Evolutionary conservation across 179 eudicot genomes (phyloP).

Genomic region (Beta corolliflora): DNA sequence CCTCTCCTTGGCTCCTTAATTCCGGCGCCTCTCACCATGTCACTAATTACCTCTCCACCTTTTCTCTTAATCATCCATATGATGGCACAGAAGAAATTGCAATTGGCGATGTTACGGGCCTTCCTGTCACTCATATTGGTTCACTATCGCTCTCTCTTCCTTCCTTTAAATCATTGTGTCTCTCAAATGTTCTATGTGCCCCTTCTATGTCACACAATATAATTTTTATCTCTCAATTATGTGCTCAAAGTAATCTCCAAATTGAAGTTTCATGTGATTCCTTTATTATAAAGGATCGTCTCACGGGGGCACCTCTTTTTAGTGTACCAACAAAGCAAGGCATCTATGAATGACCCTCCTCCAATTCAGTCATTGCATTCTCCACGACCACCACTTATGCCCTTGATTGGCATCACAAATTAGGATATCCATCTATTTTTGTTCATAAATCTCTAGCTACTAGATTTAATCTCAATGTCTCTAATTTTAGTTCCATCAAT

Average conservation of each 20-base stretch:
- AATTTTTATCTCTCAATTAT: background rate
- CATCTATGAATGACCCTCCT: background rate
- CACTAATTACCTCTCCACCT: too few species aligned
- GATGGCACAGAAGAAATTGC: too few species aligned
- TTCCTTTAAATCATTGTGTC: too few species aligned
- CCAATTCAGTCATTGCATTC: background rate
- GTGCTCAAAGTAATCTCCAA: background rate
- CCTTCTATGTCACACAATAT: background rate
- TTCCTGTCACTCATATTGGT: too few species aligned
- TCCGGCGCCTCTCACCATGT: too few species aligned
- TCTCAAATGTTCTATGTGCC: background rate
- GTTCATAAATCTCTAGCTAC: background rate
- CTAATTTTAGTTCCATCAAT: background rate
- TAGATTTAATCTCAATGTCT: background rate
- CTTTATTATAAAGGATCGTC: conserved; percentile 8
- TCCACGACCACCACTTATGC: background rate
- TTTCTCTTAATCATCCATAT: too few species aligned
- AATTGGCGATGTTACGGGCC: too few species aligned
- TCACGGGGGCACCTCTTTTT: background rate
- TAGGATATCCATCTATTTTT: too few species aligned
- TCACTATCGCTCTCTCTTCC: too few species aligned
- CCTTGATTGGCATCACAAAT: background rate
- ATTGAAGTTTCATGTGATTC: background rate
- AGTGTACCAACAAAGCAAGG: background rate
- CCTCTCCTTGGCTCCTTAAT: too few species aligned